Evolutionary conservation across 2,329 filamentous ascomycete species (phyloP).

Genomic region (Lojkania enalia): DNA sequence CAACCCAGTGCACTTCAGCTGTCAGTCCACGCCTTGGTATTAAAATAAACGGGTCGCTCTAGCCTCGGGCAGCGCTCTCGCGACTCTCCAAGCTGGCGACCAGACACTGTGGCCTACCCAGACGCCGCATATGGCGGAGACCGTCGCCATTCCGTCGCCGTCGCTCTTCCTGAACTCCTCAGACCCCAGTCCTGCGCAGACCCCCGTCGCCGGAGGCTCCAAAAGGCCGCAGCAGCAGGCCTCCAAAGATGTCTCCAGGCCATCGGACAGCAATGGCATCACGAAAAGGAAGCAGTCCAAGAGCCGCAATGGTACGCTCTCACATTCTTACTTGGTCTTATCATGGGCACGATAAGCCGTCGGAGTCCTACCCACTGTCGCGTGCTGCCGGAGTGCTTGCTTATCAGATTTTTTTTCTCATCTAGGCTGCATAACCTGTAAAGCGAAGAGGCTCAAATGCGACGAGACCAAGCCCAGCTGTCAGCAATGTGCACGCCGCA

Average conservation of each 20-base stretch:
- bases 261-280: slow-evolving; percentile 43
- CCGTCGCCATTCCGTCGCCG: slow-evolving; percentile 63
- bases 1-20: slow-evolving; percentile 2
- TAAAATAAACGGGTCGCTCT: too few relatives aligned
- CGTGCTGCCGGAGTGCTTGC: slow-evolving; percentile 3
- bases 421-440: slow-evolving; percentile 72
- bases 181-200: slow-evolving; percentile 13
- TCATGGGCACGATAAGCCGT: slow-evolving; percentile 20
- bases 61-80: too few relatives aligned
- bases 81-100: slow-evolving; percentile 19
- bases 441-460: slow-evolving; percentile 72
- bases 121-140: slow-evolving; percentile 52
- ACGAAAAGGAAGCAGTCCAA: slow-evolving; percentile 73
- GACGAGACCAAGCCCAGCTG: slow-evolving; percentile 72
- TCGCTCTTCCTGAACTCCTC: slow-evolving; percentile 55
- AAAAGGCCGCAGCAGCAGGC: slow-evolving; percentile 27
- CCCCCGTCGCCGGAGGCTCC: slow-evolving; percentile 30
- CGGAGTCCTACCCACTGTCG: background rate
- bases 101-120: slow-evolving; percentile 14
- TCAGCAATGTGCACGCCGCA: slow-evolving; percentile 66
- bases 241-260: slow-evolving; percentile 27
- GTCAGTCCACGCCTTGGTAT: too few relatives aligned
- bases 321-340: slow-evolving; percentile 12
- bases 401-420: slow-evolving; percentile 10
- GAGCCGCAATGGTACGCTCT: slow-evolving; percentile 69